Conservation (phyloP, 345 rosid species). For the Arabidopsis thaliana region TAIR10.1 NC_003071.7:10298501-10299000, state of each 20-base stretch:
- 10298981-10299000: too few species aligned
- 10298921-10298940: too few species aligned
- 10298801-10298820: too few species aligned
- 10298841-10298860: too few species aligned
- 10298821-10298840: too few species aligned
- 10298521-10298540: constrained; percentile 28
- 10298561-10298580: neutral
- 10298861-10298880: too few species aligned
- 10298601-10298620: neutral
- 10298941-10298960: too few species aligned
- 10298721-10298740: neutral
- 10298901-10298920: too few species aligned
- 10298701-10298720: neutral
- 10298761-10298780: neutral
- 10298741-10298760: neutral
- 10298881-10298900: too few species aligned
- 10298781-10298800: too few species aligned
- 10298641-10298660: neutral
- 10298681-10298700: neutral
- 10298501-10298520: constrained; percentile 34
- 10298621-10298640: neutral
- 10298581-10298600: neutral
- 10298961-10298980: too few species aligned
- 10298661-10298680: neutral
- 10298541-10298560: constrained; percentile 37